Evolutionary conservation across 306 rosid species (phyloP), one percentile per base, ranked within the genome.

Genomic region (Dryas drummondii): DNA sequence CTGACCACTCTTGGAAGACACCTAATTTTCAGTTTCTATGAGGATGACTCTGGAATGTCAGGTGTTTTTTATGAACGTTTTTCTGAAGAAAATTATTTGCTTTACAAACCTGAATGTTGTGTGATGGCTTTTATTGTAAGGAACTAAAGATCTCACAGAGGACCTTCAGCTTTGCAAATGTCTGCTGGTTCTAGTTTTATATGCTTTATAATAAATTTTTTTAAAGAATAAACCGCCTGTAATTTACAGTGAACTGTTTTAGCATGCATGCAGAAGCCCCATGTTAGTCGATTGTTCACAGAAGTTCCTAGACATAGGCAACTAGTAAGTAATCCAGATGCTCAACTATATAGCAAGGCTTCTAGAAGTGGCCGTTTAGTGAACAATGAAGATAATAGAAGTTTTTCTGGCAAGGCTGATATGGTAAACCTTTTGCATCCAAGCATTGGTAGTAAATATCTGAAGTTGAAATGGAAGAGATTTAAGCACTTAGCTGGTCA

Each of bases 381-480:
- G 66, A 61, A 60, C 60, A 62, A 79, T 76, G 84, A 68, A 67
- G 74, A 69, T 64, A 76, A 76, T 59, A 62, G 58, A 69, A 84
- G 69, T 70, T 54, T 27, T 66, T 81, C 76, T 48, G 84, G 83
- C 68, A 70, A 63, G 74, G 72, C 76, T 42, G 68, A 70, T 80
- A 54, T 49, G 76, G 81, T 72, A 51, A 82, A 84, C 81, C 75
- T 58, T 86, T 76, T 84, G 72, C 82, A 79, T 84, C 81, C 88
- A 71, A 81, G 86, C 74, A 80, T 51, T 70, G 77, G 71, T 68
- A 74, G 61, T 68, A 90, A 86, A 87, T 62, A 71, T 74, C 82
- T 96, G 83, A 92, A 88, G 88, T 84, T 96, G 86, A 77, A 82
- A 79, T 96, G 99, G 99, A 92, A 80, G 88, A 96, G 88, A 85